Percentiles rank a stretch among this genome's conserved stretches.
Conservation (phyloP, 2,329 filamentous ascomycete genomes). For the Neonectria ditissima region DNA sequence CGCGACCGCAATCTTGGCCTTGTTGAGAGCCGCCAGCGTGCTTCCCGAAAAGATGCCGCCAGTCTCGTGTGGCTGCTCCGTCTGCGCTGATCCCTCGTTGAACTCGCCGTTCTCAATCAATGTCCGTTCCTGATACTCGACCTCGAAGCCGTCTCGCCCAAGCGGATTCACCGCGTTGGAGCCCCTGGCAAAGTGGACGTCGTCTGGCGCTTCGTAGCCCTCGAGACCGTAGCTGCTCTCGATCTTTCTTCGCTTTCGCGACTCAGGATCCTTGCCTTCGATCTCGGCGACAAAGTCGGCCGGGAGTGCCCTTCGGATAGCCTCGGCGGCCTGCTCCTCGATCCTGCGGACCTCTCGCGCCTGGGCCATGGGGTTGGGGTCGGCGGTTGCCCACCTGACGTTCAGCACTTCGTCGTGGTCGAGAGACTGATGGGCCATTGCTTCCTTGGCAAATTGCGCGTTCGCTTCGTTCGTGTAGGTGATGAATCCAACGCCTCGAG, state of each 20-base stretch:
- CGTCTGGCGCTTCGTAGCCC: slow-evolving; percentile 93
- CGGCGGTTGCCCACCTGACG: slow-evolving; percentile 95
- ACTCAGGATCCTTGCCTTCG: slow-evolving; percentile 89
- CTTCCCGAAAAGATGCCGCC: slow-evolving; percentile 83
- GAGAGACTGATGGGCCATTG: slow-evolving; percentile 93
- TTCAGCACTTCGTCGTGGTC: slow-evolving; percentile 95
- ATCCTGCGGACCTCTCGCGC: slow-evolving; percentile 89
- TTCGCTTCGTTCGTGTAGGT: slow-evolving; percentile 94
- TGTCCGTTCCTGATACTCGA: slow-evolving; percentile 70
- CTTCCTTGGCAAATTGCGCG: slow-evolving; percentile 90
- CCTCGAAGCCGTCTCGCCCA: slow-evolving; percentile 69
- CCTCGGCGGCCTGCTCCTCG: slow-evolving; percentile 96
- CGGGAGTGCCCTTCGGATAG: slow-evolving; percentile 87
- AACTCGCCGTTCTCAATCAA: slow-evolving; percentile 69
- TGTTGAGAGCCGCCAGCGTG: slow-evolving; percentile 82
- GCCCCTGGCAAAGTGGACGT: slow-evolving; percentile 90
- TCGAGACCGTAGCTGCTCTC: slow-evolving; percentile 90
- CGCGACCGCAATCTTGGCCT: slow-evolving; percentile 65
- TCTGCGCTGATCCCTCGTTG: slow-evolving; percentile 47
- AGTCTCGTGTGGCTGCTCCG: slow-evolving; percentile 52
- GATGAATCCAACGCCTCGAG: slow-evolving; percentile 91
- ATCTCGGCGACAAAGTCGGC: slow-evolving; percentile 93
- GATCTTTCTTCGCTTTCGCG: slow-evolving; percentile 87
- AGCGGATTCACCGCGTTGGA: slow-evolving; percentile 73
- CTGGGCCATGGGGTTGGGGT: slow-evolving; percentile 95